Evolutionary conservation across 2,329 filamentous ascomycete genomes (phyloP).

Genomic region (Beauveria bassiana): DNA sequence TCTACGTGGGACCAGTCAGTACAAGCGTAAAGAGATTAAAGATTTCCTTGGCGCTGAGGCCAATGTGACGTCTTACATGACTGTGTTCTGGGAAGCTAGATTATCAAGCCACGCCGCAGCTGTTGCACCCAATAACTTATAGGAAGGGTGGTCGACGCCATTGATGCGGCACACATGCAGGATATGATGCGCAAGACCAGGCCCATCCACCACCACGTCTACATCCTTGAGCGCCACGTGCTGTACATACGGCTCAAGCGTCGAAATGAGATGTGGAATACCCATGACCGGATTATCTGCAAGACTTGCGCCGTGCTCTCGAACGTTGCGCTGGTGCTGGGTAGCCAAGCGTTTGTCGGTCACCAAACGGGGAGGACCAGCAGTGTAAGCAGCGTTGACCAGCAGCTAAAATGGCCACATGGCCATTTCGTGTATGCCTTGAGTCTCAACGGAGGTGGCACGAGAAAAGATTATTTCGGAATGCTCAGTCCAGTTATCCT

Average conservation of each 20-base stretch:
- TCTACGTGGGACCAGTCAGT: conserved; percentile 28
- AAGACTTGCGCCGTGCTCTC: background rate
- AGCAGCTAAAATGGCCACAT: conserved; percentile 11
- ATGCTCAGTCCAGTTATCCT: background rate
- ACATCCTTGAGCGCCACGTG: conserved; percentile 32
- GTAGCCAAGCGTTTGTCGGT: background rate
- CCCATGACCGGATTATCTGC: conserved; percentile 38
- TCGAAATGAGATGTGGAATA: conserved; percentile 47
- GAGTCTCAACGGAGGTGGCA: background rate
- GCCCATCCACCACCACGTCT: conserved; percentile 62
- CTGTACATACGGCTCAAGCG: conserved; percentile 45
- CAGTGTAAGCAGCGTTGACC: background rate
- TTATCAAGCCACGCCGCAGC: conserved; percentile 56
- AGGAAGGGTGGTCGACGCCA: conserved; percentile 50
- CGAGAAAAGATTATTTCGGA: background rate
- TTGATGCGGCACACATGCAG: conserved; percentile 48
- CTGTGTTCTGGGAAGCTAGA: conserved; percentile 46
- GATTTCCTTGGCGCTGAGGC: background rate
- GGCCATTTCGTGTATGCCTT: conserved; percentile 10
- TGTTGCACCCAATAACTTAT: conserved; percentile 52
- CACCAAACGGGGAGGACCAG: conserved; percentile 1
- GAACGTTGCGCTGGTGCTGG: background rate
- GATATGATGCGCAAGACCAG: conserved; percentile 68
- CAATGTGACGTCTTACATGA: conserved; percentile 44
- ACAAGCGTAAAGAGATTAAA: conserved; percentile 14